Evolutionary conservation across 768 basidiomycete species (phyloP).

Genomic region (Scleroderma bovista): DNA sequence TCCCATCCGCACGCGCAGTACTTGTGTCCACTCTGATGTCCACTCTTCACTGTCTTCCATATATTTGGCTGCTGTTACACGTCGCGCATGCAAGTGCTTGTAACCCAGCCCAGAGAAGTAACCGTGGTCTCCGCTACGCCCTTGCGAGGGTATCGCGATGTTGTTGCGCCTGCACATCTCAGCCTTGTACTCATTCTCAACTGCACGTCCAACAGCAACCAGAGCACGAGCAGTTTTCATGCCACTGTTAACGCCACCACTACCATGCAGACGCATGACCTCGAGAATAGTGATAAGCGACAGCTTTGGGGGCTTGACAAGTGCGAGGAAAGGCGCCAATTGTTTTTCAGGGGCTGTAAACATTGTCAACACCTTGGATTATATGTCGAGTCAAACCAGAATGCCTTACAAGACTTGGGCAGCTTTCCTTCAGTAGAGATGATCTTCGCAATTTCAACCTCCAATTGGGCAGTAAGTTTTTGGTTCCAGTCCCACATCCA

Average conservation of each 20-base stretch:
- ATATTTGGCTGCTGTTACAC: conserved; percentile 59
- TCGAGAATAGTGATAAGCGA: conserved; percentile 89
- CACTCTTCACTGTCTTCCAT: conserved; percentile 63
- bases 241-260: conserved; percentile 72
- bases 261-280: conserved; percentile 73
- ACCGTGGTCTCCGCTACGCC: conserved; percentile 28
- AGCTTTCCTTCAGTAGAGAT: conserved; percentile 29
- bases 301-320: conserved; percentile 72
- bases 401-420: conserved; percentile 4
- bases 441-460: conserved; percentile 46
- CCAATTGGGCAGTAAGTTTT: conserved; percentile 47
- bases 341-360: conserved; percentile 15
- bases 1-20: conserved; percentile 71
- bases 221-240: conserved; percentile 88
- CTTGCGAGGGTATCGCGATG: conserved; percentile 41
- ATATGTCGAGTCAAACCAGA: neutral
- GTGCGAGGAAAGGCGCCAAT: conserved; percentile 66
- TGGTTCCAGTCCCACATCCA: conserved; percentile 90
- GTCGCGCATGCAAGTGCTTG: conserved; percentile 52
- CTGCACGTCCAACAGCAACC: conserved; percentile 70
- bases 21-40: conserved; percentile 81
- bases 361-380: neutral
- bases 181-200: conserved; percentile 89
- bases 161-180: conserved; percentile 65
- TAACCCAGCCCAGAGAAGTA: conserved; percentile 62